A percentile compares a stretch with the other conserved stretches of the same genome.
Conservation (phyloP, 2,329 filamentous ascomycete genomes). For the Graphiopsis chlorocephala region DNA sequence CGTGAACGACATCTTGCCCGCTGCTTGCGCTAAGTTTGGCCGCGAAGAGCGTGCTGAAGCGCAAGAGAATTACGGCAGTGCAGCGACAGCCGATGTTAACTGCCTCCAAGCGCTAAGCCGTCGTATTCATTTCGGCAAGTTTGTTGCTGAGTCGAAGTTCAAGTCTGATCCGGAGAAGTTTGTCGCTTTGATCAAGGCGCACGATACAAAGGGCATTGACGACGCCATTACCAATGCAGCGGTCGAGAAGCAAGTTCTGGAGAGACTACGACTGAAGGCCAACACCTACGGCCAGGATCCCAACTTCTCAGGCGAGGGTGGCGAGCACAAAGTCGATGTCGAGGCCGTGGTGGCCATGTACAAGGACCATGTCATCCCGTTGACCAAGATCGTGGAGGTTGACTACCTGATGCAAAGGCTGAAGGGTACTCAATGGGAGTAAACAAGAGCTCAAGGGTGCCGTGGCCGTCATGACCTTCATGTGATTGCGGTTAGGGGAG, state of each 20-base stretch:
- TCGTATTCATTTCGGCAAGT: conserved; percentile 96
- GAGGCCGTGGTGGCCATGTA: conserved; percentile 91
- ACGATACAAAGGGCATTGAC: conserved; percentile 77
- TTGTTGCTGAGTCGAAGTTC: conserved; percentile 96
- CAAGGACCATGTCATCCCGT: conserved; percentile 84
- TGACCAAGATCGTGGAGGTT: conserved; percentile 98
- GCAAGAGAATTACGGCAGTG: conserved; percentile 92
- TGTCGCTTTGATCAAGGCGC: conserved; percentile 75
- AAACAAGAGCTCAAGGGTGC: background rate
- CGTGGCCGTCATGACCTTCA: background rate
- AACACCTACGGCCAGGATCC: conserved; percentile 93
- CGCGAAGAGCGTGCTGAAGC: conserved; percentile 70
- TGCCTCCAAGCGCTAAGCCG: conserved; percentile 87
- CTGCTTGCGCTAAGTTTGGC: conserved; percentile 75
- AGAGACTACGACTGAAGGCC: conserved; percentile 81
- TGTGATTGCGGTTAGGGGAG: background rate
- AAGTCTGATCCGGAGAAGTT: conserved; percentile 76
- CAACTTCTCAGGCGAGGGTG: conserved; percentile 50
- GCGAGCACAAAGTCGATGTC: conserved; percentile 74
- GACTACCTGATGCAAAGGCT: conserved; percentile 97
- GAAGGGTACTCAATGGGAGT: conserved; percentile 53
- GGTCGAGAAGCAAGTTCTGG: conserved; percentile 89
- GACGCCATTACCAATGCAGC: conserved; percentile 84
- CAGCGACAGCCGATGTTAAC: conserved; percentile 85
- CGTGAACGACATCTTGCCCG: conserved; percentile 76